Conservation (phyloP, 768 basidiomycete species). For the Suillus subalutaceus region DNA sequence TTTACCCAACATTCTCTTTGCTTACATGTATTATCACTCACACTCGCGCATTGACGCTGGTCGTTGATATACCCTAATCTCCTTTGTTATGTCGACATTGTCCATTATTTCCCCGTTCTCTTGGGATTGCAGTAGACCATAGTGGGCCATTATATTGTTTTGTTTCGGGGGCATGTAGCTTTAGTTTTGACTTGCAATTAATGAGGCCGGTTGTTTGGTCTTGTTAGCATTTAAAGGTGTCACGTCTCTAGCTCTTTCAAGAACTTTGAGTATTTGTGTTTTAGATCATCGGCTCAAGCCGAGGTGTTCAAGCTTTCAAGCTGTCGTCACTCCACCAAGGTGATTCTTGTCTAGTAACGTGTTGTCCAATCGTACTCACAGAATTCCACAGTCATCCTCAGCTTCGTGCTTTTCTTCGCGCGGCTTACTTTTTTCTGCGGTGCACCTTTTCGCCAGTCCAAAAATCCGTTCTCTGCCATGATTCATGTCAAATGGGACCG, state of each 20-base stretch:
- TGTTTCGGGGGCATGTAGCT: constrained; percentile 8
- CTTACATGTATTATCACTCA: constrained; percentile 8
- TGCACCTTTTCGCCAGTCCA: constrained; percentile 10
- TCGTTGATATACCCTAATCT: constrained; percentile 7
- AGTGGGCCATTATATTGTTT: constrained; percentile 6
- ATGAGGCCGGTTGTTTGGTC: constrained; percentile 1
- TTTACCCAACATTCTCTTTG: constrained; percentile 6
- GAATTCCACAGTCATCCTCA: constrained; percentile 27
- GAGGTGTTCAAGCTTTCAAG: constrained; percentile 20
- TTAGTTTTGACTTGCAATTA: constrained; percentile 7
- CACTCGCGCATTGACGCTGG: constrained; percentile 4
- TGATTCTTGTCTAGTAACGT: neutral
- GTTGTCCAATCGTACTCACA: constrained; percentile 11
- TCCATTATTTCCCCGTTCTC: neutral
- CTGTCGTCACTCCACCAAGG: constrained; percentile 33
- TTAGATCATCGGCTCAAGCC: constrained; percentile 9
- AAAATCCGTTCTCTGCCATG: constrained; percentile 32
- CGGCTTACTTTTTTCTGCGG: constrained; percentile 20
- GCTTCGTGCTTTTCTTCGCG: constrained; percentile 37
- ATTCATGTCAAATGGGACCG: constrained; percentile 53
- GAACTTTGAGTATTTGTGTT: neutral
- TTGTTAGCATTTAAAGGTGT: neutral
- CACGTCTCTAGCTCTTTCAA: neutral
- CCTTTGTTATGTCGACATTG: neutral
- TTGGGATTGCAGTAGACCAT: neutral